phyloP scores from a whole-genome alignment of 2,329 filamentous ascomycete genomes.

The Fusarium stilboides region DNA sequence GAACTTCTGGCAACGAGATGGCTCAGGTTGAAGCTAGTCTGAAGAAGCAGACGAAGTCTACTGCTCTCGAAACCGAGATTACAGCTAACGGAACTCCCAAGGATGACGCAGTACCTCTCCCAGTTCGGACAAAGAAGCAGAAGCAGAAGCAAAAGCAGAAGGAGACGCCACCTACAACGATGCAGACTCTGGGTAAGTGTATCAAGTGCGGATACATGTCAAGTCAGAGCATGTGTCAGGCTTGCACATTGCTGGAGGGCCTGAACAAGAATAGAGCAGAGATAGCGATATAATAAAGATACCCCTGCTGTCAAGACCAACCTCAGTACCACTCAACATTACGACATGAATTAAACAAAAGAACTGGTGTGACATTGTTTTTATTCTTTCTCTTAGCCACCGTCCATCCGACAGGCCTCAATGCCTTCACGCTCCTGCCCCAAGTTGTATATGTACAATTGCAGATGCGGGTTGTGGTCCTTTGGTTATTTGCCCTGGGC shows the following conservation, averaged over 20 bases:
- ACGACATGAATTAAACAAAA: not conserved
- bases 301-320: constrained; percentile 15
- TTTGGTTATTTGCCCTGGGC: constrained; percentile 25
- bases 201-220: constrained; percentile 94
- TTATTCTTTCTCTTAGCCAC: constrained; percentile 36
- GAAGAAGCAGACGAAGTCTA: constrained; percentile 38
- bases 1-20: constrained; percentile 82
- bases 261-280: constrained; percentile 84
- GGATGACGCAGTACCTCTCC: constrained; percentile 54
- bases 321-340: not conserved
- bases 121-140: constrained; percentile 51
- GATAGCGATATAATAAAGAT: constrained; percentile 64
- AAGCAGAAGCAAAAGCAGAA: constrained; percentile 50
- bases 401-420: constrained; percentile 11
- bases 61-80: constrained; percentile 54
- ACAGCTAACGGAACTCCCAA: constrained; percentile 44
- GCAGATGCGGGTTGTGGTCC: constrained; percentile 22
- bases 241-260: constrained; percentile 89
- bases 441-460: constrained; percentile 45
- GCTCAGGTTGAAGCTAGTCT: constrained; percentile 79
- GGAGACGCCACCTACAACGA: constrained; percentile 56
- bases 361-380: constrained; percentile 20
- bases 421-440: constrained; percentile 15
- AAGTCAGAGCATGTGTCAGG: constrained; percentile 93
- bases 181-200: constrained; percentile 86